A percentile compares a stretch with the other conserved stretches of the same genome.
These are phyloP conservation scores for Saturnispora sanitii DNA, from an alignment of 805 yeast species.

Conservation along the genomic window DNA sequence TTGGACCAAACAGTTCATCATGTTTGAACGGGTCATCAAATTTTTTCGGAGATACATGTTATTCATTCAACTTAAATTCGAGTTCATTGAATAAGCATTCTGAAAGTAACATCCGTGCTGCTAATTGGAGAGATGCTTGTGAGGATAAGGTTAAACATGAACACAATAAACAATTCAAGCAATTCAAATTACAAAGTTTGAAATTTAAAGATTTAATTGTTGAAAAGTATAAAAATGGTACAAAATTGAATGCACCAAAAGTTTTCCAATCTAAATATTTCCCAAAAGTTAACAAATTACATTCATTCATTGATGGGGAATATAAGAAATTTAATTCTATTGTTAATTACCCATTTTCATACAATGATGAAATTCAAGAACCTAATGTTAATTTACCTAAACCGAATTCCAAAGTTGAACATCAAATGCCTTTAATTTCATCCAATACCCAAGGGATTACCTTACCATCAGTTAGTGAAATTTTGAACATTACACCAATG, in stretches of 20 bases:
- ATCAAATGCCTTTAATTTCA: slow-evolving; percentile 3
- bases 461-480: slow-evolving; percentile 18
- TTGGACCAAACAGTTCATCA: slow-evolving; percentile 11
- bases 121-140: slow-evolving; percentile 36
- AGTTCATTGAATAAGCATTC: slow-evolving; percentile 15
- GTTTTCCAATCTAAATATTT: slow-evolving; percentile 6
- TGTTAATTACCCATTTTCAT: slow-evolving; percentile 42
- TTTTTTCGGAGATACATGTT: slow-evolving; percentile 30
- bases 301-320: slow-evolving; percentile 20
- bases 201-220: slow-evolving; percentile 9
- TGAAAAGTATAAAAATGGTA: background rate
- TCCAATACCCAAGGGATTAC: slow-evolving; percentile 11
- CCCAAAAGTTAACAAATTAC: slow-evolving; percentile 15
- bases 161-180: slow-evolving; percentile 30
- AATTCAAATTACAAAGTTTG: slow-evolving; percentile 29
- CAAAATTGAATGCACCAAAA: slow-evolving; percentile 3
- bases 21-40: slow-evolving; percentile 14
- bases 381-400: background rate
- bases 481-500: slow-evolving; percentile 11
- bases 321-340: slow-evolving; percentile 19
- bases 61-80: slow-evolving; percentile 22
- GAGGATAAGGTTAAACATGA: slow-evolving; percentile 33
- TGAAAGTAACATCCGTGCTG: slow-evolving; percentile 28
- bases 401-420: background rate
- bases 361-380: slow-evolving; percentile 17